Percentiles rank a stretch among this genome's conserved stretches.
These are phyloP conservation scores for Theileria annulata DNA, from an alignment of 169 alveolate species.

Conservation along the genomic window DNA sequence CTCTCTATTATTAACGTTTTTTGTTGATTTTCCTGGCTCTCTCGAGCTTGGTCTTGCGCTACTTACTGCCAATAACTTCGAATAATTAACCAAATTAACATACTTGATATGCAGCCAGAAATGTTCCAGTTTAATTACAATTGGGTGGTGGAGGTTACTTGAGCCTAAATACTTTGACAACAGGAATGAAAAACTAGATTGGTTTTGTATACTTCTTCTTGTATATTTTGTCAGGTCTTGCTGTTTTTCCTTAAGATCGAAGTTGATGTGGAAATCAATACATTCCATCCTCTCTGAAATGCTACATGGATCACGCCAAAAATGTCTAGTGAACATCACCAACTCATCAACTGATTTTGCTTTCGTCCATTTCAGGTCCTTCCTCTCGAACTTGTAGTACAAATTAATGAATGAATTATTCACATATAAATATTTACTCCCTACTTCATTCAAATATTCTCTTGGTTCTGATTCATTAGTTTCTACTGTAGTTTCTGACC, in stretches of 20 bases:
- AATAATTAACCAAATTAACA: conserved; percentile 15
- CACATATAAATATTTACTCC: neutral
- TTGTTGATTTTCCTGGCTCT: conserved; percentile 9
- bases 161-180: conserved; percentile 71
- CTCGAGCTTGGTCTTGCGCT: neutral
- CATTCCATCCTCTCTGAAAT: conserved; percentile 48
- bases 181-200: conserved; percentile 50
- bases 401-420: conserved; percentile 48
- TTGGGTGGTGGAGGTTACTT: conserved; percentile 77
- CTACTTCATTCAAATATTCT: neutral
- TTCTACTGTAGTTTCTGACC: too few species aligned
- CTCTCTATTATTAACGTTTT: conserved; percentile 26
- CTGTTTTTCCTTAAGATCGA: conserved; percentile 34
- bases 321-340: conserved; percentile 9
- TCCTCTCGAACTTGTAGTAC: conserved; percentile 34
- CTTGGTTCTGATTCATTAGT: too few species aligned
- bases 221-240: conserved; percentile 32
- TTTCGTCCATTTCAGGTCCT: neutral
- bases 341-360: conserved; percentile 24
- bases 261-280: conserved; percentile 41
- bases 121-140: conserved; percentile 72
- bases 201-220: conserved; percentile 63
- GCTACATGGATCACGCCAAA: conserved; percentile 53
- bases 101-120: conserved; percentile 60
- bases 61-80: neutral